A percentile compares a stretch with the other conserved stretches of the same genome.
Conservation (phyloP, 306 rosid species). For the Rosa persica region DNA sequence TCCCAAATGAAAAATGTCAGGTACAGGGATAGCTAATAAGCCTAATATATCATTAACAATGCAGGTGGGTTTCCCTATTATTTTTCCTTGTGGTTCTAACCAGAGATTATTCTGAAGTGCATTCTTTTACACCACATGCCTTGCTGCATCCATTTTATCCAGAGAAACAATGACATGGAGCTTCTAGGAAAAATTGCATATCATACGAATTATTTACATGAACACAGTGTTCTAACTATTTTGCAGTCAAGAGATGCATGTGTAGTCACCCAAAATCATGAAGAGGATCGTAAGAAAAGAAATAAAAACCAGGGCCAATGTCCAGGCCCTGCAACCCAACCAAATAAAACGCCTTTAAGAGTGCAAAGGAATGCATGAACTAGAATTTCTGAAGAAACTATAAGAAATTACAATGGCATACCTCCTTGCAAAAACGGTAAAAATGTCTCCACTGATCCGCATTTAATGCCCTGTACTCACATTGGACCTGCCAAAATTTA, state of each 20-base stretch:
- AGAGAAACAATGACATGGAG: not conserved
- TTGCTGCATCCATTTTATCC: not conserved
- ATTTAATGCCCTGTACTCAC: conserved; percentile 51
- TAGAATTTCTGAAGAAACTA: not conserved
- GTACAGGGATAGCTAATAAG: not conserved
- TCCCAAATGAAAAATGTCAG: not conserved
- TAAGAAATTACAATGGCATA: conserved; percentile 13
- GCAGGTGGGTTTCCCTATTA: not conserved
- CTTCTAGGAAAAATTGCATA: not conserved
- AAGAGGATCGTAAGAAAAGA: not conserved
- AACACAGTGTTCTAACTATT: not conserved
- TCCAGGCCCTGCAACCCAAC: conserved; percentile 10
- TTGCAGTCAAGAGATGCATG: not conserved
- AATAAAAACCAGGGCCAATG: not conserved
- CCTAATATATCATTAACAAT: not conserved
- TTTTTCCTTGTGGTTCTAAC: not conserved
- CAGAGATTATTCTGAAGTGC: not conserved
- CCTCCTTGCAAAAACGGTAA: conserved; percentile 61
- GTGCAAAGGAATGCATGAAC: not conserved
- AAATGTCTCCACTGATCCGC: conserved; percentile 66
- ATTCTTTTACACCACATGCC: not conserved
- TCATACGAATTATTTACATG: not conserved
- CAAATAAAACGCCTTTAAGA: not conserved
- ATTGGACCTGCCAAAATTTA: conserved; percentile 50
- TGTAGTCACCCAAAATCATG: not conserved